Conservation (phyloP, 2,329 filamentous ascomycete genomes). For the Penicillium sp. region DNA sequence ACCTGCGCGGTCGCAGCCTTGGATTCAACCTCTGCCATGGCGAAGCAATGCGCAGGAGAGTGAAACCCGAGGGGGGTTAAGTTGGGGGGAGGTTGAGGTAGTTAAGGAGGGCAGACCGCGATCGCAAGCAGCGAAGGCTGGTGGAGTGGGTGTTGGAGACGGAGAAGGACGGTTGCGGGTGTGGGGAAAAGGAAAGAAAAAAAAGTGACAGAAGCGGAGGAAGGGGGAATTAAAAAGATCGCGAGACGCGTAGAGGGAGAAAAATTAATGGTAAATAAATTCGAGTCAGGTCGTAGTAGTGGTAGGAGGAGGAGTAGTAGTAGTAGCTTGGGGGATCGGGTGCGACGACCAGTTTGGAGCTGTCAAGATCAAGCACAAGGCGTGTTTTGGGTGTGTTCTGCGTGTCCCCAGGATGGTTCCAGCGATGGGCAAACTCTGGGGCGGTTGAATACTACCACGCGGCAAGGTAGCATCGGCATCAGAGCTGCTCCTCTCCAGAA, state of each 20-base stretch:
- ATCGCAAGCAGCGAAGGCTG: not conserved
- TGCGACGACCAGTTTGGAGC: not conserved
- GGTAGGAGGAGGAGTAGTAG: not conserved
- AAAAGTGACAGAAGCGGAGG: constrained; percentile 1
- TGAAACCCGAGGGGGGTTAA: not conserved
- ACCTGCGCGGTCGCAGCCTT: constrained; percentile 12
- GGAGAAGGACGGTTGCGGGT: not conserved
- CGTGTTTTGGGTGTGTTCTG: not conserved
- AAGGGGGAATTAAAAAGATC: not conserved
- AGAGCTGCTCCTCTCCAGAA: not conserved
- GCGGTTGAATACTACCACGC: constrained; percentile 20
- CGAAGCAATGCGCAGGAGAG: not conserved
- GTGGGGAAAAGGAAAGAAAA: not conserved
- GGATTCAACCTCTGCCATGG: constrained; percentile 16
- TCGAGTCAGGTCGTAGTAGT: not conserved
- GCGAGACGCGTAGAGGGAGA: not conserved
- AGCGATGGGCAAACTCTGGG: not conserved
- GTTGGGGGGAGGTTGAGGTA: not conserved
- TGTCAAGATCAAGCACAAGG: not conserved
- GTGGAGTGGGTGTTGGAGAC: not conserved
- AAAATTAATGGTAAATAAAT: not conserved
- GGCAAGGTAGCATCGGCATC: constrained; percentile 21
- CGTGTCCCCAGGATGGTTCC: not conserved
- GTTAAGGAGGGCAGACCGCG: not conserved
- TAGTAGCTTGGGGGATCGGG: not conserved